Conservation (phyloP, 192 early-diverging fungal genomes). For the Coemansia sp. region DNA sequence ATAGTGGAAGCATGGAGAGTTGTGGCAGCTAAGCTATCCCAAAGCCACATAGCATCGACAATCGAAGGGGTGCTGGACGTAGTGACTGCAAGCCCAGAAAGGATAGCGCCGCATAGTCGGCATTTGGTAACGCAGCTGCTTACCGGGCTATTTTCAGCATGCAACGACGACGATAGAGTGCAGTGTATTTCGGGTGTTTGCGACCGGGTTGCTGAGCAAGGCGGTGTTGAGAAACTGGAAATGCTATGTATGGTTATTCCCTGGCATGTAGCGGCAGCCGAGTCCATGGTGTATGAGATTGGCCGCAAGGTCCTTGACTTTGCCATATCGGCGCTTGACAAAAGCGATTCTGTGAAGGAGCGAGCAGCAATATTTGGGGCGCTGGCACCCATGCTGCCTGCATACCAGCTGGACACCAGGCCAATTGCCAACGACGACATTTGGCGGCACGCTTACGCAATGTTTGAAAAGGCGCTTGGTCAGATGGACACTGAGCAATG, state of each 20-base stretch:
- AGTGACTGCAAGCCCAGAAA: not conserved
- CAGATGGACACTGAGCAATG: not conserved
- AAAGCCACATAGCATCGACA: conserved; percentile 5
- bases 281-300: not conserved
- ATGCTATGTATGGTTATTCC: conserved; percentile 5
- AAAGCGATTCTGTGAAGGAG: not conserved
- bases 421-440: conserved; percentile 6
- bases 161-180: not conserved
- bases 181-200: not conserved
- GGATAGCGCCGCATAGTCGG: not conserved
- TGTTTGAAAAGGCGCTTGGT: conserved; percentile 2
- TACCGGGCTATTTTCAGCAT: not conserved
- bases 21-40: conserved; percentile 12
- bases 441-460: not conserved
- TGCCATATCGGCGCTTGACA: not conserved
- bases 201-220: conserved; percentile 1
- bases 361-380: not conserved
- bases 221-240: not conserved
- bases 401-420: conserved; percentile 1
- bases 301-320: not conserved
- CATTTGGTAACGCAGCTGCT: conserved; percentile 4
- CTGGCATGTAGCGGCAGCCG: not conserved
- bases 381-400: not conserved
- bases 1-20: conserved; percentile 28
- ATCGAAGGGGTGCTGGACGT: conserved; percentile 7